Conservation (phyloP, 768 basidiomycete genomes). For the Termitomyces sp. region DNA sequence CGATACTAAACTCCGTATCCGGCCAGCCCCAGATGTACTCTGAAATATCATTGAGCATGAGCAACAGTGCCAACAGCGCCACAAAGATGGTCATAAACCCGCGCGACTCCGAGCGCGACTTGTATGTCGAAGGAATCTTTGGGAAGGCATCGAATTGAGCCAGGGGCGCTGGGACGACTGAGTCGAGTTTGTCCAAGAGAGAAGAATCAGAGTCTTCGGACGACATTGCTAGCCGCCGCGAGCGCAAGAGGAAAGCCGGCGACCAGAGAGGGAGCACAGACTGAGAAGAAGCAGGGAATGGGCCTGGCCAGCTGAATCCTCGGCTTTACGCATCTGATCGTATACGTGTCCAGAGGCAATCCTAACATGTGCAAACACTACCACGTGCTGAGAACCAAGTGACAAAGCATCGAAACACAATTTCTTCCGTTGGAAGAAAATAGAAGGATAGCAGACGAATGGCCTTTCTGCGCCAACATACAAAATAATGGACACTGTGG, state of each 20-base stretch:
- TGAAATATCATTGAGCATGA: conserved; percentile 83
- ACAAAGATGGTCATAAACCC: conserved; percentile 80
- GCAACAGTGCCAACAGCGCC: conserved; percentile 55
- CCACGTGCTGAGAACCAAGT: neutral
- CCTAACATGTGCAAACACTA: conserved; percentile 5
- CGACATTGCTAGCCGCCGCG: conserved; percentile 9
- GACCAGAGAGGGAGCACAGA: neutral
- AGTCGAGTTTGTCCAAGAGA: conserved; percentile 60
- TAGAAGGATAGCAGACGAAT: no score
- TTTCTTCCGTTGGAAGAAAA: no score
- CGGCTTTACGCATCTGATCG: conserved; percentile 1
- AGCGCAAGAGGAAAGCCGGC: neutral
- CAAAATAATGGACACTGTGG: neutral
- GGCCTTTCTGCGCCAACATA: neutral
- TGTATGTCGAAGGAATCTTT: conserved; percentile 80
- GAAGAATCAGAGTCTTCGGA: conserved; percentile 27
- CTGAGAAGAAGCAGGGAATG: neutral
- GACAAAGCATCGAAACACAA: no score
- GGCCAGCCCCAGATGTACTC: conserved; percentile 96
- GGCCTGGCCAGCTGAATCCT: conserved; percentile 7
- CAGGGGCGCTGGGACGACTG: conserved; percentile 56
- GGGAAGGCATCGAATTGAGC: conserved; percentile 83
- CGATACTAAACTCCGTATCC: conserved; percentile 85
- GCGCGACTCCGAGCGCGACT: conserved; percentile 69
- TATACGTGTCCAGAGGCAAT: conserved; percentile 7